phyloP scores from a whole-genome alignment of 164 flowering plant genomes.

The Piper betle region DNA sequence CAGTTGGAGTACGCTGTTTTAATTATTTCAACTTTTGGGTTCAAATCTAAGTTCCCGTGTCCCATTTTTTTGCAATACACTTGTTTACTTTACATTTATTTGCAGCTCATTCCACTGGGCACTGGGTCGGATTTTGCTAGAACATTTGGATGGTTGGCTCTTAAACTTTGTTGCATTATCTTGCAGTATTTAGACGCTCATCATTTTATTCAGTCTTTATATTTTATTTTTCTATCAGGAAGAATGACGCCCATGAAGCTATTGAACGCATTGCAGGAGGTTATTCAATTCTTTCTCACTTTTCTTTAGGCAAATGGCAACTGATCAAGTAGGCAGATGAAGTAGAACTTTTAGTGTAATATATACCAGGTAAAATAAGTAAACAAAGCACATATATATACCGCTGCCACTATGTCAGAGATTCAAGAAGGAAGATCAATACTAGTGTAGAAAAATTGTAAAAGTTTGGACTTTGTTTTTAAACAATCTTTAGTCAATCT shows the following conservation, averaged over 20 bases:
- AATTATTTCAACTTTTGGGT: not conserved
- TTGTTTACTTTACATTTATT: conserved; percentile 5
- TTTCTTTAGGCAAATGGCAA: not conserved
- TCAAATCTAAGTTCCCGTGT: not conserved
- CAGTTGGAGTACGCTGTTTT: conserved; percentile 70
- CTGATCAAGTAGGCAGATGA: too few relatives aligned
- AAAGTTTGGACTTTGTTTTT: too few relatives aligned
- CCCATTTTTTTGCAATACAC: not conserved
- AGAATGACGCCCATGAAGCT: conserved; percentile 74
- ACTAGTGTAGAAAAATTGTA: too few relatives aligned
- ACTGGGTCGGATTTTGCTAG: conserved; percentile 98
- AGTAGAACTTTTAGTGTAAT: too few relatives aligned
- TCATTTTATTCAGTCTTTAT: not conserved
- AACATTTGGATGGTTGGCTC: conserved; percentile 79
- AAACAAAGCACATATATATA: too few relatives aligned
- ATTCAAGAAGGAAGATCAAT: too few relatives aligned
- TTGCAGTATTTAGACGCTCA: conserved; percentile 6
- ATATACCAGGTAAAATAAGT: too few relatives aligned
- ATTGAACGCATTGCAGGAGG: conserved; percentile 83
- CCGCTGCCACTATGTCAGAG: too few relatives aligned
- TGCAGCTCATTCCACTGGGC: conserved; percentile 90
- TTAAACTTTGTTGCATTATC: conserved; percentile 1
- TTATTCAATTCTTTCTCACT: conserved; percentile 10
- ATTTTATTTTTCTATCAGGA: conserved; percentile 36
- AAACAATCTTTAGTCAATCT: too few relatives aligned